Conservation (phyloP, 371 early-diverging fungal species). For the Mucor racemosus region DNA sequence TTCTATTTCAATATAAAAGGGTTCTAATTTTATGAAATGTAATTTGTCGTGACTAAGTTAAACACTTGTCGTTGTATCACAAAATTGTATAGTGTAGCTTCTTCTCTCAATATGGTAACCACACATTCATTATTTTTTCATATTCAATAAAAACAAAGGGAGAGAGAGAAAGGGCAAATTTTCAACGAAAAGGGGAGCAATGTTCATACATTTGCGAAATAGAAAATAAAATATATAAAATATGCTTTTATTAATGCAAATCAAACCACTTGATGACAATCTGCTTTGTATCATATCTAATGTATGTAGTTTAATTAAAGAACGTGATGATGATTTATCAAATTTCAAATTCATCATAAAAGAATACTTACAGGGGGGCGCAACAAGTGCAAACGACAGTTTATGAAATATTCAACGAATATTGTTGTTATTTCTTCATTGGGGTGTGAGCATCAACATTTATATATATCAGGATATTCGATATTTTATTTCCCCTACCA, state of each 20-base stretch:
- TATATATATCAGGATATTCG: too few relatives aligned
- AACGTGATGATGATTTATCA: not conserved
- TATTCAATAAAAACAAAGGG: not conserved
- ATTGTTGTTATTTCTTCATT: too few relatives aligned
- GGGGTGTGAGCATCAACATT: too few relatives aligned
- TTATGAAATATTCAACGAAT: too few relatives aligned
- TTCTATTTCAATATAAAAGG: not conserved
- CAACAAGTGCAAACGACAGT: too few relatives aligned
- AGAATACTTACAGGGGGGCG: too few relatives aligned
- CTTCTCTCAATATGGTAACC: not conserved
- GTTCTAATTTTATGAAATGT: not conserved
- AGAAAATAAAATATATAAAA: not conserved
- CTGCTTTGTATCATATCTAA: not conserved
- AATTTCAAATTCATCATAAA: not conserved
- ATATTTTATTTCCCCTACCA: too few relatives aligned
- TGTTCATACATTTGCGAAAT: not conserved
- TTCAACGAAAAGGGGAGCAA: not conserved
- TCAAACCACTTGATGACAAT: not conserved
- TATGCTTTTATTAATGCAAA: not conserved
- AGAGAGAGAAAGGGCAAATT: not conserved
- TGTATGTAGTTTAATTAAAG: conserved; percentile 5
- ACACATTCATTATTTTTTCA: not conserved
- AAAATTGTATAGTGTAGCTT: not conserved
- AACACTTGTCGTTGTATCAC: conserved; percentile 1
- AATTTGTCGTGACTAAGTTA: not conserved